These are phyloP conservation scores for Erigeron philadelphicus DNA, from an alignment of 140 eudicot genomes.

Conservation along the genomic window DNA sequence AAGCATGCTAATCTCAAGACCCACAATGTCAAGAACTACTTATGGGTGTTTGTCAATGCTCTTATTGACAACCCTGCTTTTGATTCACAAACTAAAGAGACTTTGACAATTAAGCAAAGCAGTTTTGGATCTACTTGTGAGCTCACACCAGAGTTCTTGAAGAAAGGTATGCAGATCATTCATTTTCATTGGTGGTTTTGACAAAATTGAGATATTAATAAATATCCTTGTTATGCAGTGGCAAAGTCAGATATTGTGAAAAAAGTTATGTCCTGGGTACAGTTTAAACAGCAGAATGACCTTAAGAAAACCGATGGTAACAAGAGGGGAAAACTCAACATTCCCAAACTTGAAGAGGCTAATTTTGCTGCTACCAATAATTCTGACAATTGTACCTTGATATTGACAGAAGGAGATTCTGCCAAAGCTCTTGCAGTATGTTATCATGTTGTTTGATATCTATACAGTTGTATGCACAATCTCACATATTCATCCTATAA, in stretches of 20 bases:
- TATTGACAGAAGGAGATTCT: constrained; percentile 96
- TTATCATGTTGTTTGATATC: neutral
- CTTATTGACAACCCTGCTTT: constrained; percentile 96
- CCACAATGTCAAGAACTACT: constrained; percentile 63
- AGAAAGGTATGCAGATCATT: neutral
- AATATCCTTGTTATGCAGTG: constrained; percentile 31
- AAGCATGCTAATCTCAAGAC: constrained; percentile 53
- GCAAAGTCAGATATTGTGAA: constrained; percentile 48
- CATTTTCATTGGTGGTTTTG: neutral
- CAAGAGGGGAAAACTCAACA: constrained; percentile 43
- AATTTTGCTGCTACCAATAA: constrained; percentile 60
- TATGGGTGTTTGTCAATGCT: constrained; percentile 93
- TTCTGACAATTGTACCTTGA: constrained; percentile 68
- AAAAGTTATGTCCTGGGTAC: constrained; percentile 50
- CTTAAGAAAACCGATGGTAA: constrained; percentile 62
- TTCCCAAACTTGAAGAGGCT: constrained; percentile 83
- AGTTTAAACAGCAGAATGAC: constrained; percentile 47
- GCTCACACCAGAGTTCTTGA: constrained; percentile 53
- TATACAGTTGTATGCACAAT: neutral
- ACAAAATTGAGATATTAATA: neutral
- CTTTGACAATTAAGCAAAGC: constrained; percentile 66
- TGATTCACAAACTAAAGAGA: constrained; percentile 96
- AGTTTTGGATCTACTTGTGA: constrained; percentile 90
- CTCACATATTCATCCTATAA: neutral
- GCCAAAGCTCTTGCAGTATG: constrained; percentile 93